These are phyloP conservation scores for Tolypocladium sp. DNA, from an alignment of 2,329 filamentous ascomycete genomes.

Conservation along the genomic window DNA sequence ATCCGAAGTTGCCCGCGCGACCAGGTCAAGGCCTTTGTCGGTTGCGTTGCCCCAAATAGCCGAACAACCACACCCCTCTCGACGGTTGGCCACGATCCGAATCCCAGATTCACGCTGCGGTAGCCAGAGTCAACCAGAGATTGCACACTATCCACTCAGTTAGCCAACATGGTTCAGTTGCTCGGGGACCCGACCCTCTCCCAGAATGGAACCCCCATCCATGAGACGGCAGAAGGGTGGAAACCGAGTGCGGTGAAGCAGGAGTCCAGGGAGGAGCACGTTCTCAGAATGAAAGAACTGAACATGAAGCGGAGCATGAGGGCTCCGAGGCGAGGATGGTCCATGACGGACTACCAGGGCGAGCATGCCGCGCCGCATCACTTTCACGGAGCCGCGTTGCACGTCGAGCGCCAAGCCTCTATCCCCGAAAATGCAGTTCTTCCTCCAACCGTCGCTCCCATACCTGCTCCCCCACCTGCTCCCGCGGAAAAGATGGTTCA, in stretches of 20 bases:
- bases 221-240: constrained; percentile 13
- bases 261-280: constrained; percentile 31
- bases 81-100: background rate
- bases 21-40: background rate
- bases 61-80: background rate
- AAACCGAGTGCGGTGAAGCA: constrained; percentile 4
- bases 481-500: constrained; percentile 11
- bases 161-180: constrained; percentile 22
- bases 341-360: constrained; percentile 34
- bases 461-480: background rate
- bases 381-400: constrained; percentile 11
- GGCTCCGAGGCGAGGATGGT: constrained; percentile 35
- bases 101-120: background rate
- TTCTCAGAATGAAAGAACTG: constrained; percentile 26
- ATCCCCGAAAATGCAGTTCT: constrained; percentile 25
- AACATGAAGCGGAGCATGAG: constrained; percentile 24
- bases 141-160: background rate
- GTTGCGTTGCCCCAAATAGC: background rate
- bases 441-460: constrained; percentile 7
- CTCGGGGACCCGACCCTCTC: constrained; percentile 18
- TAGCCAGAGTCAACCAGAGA: background rate
- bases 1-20: background rate
- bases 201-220: constrained; percentile 11
- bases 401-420: constrained; percentile 16
- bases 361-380: constrained; percentile 14